Percentiles rank a stretch among this genome's conserved stretches.
Evolutionary conservation across 371 early-diverging fungal genomes (phyloP).

Genomic region (Syncephalis fuscata): DNA sequence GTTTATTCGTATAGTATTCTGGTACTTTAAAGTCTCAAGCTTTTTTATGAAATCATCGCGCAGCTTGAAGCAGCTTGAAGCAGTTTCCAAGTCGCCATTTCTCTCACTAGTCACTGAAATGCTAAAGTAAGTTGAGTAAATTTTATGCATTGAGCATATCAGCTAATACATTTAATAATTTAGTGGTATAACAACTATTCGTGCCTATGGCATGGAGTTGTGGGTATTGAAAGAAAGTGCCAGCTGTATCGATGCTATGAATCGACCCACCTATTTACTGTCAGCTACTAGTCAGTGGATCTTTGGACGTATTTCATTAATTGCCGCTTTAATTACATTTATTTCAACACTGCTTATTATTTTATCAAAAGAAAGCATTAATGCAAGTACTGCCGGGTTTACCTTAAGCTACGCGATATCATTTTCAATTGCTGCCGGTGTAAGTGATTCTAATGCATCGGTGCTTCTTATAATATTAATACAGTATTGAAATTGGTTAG

Average conservation of each 20-base stretch:
- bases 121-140: constrained; percentile 39
- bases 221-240: constrained; percentile 33
- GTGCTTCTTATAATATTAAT: too few relatives aligned
- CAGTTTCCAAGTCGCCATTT: constrained; percentile 54
- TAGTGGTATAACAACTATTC: constrained; percentile 49
- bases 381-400: constrained; percentile 58
- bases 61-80: constrained; percentile 64
- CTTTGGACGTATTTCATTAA: constrained; percentile 44
- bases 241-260: constrained; percentile 34
- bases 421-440: constrained; percentile 31
- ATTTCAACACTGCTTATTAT: too few relatives aligned
- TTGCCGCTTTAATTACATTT: too few relatives aligned
- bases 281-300: constrained; percentile 80
- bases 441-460: constrained; percentile 15
- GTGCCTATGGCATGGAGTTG: constrained; percentile 51
- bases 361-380: constrained; percentile 24
- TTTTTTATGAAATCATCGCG: constrained; percentile 52
- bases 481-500: too few relatives aligned
- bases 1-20: constrained; percentile 8
- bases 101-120: constrained; percentile 69
- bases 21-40: constrained; percentile 20
- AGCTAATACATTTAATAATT: too few relatives aligned
- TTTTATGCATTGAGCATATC: constrained; percentile 7
- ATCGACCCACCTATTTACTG: constrained; percentile 44
- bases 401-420: constrained; percentile 54